These are phyloP conservation scores for Mentha longifolia DNA, from an alignment of 257 asterid genomes.

Conservation along the genomic window DNA sequence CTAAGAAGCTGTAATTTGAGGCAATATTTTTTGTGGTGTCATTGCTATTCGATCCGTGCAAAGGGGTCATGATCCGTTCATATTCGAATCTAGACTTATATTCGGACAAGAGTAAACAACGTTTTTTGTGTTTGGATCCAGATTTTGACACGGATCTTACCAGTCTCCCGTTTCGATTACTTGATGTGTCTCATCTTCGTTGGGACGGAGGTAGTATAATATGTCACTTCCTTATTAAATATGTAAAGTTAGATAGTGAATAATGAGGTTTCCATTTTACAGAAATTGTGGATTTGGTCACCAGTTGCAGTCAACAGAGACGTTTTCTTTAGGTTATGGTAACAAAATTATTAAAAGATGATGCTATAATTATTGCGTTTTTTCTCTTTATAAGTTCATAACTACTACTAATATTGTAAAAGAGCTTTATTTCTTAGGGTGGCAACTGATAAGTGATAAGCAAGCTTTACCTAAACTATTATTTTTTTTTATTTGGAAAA, in stretches of 20 bases:
- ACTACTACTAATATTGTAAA: too few species aligned
- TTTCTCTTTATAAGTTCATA: too few species aligned
- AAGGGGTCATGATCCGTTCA: not conserved
- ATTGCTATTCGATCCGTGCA: not conserved
- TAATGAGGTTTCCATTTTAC: not conserved
- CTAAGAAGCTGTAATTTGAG: constrained; percentile 4
- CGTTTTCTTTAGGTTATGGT: not conserved
- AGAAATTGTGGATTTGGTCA: constrained; percentile 10
- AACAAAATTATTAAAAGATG: not conserved
- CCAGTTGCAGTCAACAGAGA: constrained; percentile 6
- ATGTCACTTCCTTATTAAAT: not conserved
- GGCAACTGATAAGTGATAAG: too few species aligned
- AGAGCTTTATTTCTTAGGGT: too few species aligned
- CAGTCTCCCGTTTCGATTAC: not conserved
- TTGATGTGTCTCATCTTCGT: too few species aligned
- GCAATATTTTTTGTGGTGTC: constrained; percentile 12
- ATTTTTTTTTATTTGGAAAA: too few species aligned
- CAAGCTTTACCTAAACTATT: too few species aligned
- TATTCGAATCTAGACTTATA: too few species aligned
- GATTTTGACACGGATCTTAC: not conserved
- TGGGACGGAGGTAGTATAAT: too few species aligned
- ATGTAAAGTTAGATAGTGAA: not conserved
- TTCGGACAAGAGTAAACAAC: too few species aligned
- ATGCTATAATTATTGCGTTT: too few species aligned
- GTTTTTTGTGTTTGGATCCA: not conserved